Conservation (phyloP, 345 rosid genomes). For the Microthlaspi erraticum region DNA sequence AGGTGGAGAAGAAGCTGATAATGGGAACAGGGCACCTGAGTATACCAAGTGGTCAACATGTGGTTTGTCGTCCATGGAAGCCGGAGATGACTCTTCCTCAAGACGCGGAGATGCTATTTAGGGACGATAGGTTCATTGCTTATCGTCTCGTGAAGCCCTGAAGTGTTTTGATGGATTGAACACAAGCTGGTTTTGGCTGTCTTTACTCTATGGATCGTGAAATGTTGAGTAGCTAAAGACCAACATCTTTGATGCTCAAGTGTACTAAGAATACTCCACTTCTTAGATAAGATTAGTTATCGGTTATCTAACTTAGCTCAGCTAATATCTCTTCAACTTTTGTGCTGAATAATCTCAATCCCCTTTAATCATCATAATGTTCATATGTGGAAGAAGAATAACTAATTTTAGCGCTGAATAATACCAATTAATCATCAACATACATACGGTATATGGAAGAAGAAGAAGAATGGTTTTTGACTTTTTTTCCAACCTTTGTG, state of each 20-base stretch:
- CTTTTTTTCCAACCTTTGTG: too few relatives aligned
- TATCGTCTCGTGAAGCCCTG: constrained; percentile 26
- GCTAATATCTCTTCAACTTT: not conserved
- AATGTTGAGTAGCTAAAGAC: not conserved
- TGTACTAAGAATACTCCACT: not conserved
- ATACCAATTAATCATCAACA: too few relatives aligned
- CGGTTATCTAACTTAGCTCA: not conserved
- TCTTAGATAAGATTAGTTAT: not conserved
- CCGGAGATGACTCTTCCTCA: constrained; percentile 33
- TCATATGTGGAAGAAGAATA: too few relatives aligned
- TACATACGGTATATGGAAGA: too few relatives aligned
- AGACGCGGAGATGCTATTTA: constrained; percentile 38
- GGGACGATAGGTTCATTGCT: constrained; percentile 42
- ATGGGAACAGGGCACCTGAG: constrained; percentile 35
- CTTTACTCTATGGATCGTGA: not conserved
- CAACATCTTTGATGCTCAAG: not conserved
- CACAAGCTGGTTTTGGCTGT: not conserved
- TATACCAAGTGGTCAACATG: constrained; percentile 29
- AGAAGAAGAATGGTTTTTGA: too few relatives aligned
- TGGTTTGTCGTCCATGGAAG: constrained; percentile 37
- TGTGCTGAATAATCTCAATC: too few relatives aligned
- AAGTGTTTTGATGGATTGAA: not conserved
- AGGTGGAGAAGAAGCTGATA: constrained; percentile 20
- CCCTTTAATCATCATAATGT: too few relatives aligned
- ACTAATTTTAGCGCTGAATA: too few relatives aligned